Base-by-base conservation (phyloP, 345 rosid species). In the Clarkia xantiana region DNA sequence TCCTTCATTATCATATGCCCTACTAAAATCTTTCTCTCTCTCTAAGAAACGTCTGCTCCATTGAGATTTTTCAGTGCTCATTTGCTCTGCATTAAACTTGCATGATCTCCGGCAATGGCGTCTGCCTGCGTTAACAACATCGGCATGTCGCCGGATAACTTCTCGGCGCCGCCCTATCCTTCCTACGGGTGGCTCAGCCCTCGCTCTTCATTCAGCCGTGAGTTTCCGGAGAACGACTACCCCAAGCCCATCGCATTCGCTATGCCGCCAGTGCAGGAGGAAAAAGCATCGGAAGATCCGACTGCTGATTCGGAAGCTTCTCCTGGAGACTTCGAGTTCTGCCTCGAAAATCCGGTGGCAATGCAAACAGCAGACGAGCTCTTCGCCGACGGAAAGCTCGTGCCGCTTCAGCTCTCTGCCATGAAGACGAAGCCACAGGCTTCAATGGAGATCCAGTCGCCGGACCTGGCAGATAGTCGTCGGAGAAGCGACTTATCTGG, bases 291-390 rank as follows among this genome's bases (percentile, higher is more conserved):
- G 36, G 36, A 29, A 29, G 36, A 29, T 29, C 36, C 36, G 5
- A 7, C 36, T 7, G 4, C 5, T 46, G 79, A 66, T 25, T 63
- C 61, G 14, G 50, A 53, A 14, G 25, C 45, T 1, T 51, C 11
- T 71, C 57, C 55, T 19, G 70, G 55, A 0, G 94, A 86, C 62
- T 91, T 91, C 54, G 98, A 91, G 83, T 91, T 91, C 72, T 73
- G 86, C 13, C 80, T 81, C 17, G 81, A 79, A 40, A 80, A 86
- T 69, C 84, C 96, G 12, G 84, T 80, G 20, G 55, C 80, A 18
- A 84, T 91, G 96, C 71, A 86, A 2, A 72, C 96, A 6, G 98
- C 98, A 10, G 98, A 91, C 56, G 78, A 91, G 76, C 86, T 90
- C 52, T 90, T 90, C 62, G 77, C 81, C 54, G 76, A 81, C 52